Conservation (phyloP, 2,329 filamentous ascomycete species). For the Fusarium camptoceras region DNA sequence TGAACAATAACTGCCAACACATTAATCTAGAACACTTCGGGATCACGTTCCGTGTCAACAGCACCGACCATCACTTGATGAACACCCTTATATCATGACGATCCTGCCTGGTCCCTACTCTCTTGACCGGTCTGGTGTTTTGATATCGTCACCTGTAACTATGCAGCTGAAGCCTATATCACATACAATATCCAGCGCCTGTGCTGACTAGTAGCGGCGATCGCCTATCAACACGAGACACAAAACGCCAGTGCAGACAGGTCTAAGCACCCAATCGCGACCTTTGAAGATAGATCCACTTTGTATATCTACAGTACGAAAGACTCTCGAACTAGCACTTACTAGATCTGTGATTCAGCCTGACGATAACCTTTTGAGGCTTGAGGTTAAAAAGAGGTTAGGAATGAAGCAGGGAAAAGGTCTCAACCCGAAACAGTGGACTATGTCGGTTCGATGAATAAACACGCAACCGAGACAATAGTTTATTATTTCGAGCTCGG, state of each 20-base stretch:
- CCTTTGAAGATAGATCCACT: slow-evolving; percentile 5
- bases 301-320: neutral
- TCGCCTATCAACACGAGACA: slow-evolving; percentile 26
- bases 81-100: slow-evolving; percentile 1
- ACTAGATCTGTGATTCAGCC: neutral
- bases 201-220: slow-evolving; percentile 4
- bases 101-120: neutral
- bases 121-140: neutral
- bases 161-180: slow-evolving; percentile 24
- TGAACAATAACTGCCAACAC: neutral
- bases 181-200: slow-evolving; percentile 18
- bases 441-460: slow-evolving; percentile 8
- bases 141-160: slow-evolving; percentile 3
- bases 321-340: neutral
- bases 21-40: neutral
- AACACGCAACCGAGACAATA: slow-evolving; percentile 17
- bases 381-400: neutral
- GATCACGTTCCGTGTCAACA: neutral
- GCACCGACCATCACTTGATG: neutral
- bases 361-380: neutral
- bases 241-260: slow-evolving; percentile 15
- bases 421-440: slow-evolving; percentile 31
- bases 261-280: slow-evolving; percentile 29
- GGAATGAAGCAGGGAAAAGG: slow-evolving; percentile 8
- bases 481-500: neutral